A percentile compares a stretch with the other conserved stretches of the same genome.
Evolutionary conservation across 73 alveolate genomes (phyloP).

Genomic region (Paramecium octaurelia): DNA sequence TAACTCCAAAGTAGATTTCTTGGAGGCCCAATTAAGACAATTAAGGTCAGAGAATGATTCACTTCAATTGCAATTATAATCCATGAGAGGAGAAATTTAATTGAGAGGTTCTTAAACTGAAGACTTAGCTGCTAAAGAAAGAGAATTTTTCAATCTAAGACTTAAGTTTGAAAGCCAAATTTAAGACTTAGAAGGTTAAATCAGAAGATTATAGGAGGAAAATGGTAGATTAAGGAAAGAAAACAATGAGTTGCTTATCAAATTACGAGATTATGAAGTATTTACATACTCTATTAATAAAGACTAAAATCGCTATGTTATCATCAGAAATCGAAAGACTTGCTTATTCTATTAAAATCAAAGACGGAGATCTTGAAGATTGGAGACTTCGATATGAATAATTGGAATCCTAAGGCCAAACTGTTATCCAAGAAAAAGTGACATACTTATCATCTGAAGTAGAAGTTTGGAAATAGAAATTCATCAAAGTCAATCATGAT

Average conservation of each 20-base stretch:
- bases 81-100: background rate
- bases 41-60: background rate
- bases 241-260: background rate
- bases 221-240: constrained; percentile 4
- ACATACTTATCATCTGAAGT: background rate
- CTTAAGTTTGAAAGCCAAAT: background rate
- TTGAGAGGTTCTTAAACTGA: background rate
- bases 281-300: background rate
- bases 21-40: background rate
- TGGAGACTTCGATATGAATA: background rate
- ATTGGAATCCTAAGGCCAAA: background rate
- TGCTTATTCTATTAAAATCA: background rate
- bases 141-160: background rate
- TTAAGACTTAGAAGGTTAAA: background rate
- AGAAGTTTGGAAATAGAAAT: constrained; percentile 12
- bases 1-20: background rate
- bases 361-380: constrained; percentile 11
- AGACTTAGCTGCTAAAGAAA: background rate
- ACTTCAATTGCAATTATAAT: background rate
- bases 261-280: constrained; percentile 21
- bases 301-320: background rate
- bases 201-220: constrained; percentile 1
- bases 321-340: constrained; percentile 33
- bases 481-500: constrained; percentile 23
- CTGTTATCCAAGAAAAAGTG: constrained; percentile 13